Percentiles rank a stretch among this genome's conserved stretches.
phyloP scores from a whole-genome alignment of 2,329 filamentous ascomycete genomes.

The Aspergillus spinulosporus region DNA sequence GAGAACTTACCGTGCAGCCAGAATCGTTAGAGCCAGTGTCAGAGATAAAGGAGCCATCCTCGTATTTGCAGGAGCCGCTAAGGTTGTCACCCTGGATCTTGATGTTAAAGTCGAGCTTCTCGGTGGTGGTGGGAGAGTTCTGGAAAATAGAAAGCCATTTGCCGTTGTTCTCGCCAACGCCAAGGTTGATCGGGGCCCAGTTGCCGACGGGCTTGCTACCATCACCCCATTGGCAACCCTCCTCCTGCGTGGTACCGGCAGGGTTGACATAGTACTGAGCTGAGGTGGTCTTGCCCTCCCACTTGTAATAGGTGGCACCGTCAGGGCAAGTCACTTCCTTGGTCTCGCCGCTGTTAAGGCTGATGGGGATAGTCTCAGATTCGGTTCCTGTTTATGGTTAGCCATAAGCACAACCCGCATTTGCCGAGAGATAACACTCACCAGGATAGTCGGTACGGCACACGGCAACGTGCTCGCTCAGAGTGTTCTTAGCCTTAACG shows the following conservation, averaged over 20 bases:
- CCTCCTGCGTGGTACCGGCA: constrained; percentile 62
- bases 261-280: constrained; percentile 98
- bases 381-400: constrained; percentile 60
- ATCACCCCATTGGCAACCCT: constrained; percentile 76
- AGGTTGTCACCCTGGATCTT: constrained; percentile 68
- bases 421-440: constrained; percentile 31
- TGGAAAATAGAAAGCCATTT: constrained; percentile 84
- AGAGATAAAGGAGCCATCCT: constrained; percentile 62
- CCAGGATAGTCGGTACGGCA: constrained; percentile 98
- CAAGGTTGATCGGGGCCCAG: constrained; percentile 83
- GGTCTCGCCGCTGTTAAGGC: constrained; percentile 59
- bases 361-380: constrained; percentile 77
- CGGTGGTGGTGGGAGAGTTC: constrained; percentile 73
- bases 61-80: constrained; percentile 63
- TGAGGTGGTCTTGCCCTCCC: constrained; percentile 72
- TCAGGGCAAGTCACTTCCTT: constrained; percentile 73
- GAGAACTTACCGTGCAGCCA: constrained; percentile 75
- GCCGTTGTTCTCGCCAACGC: constrained; percentile 70
- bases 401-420: constrained; percentile 1
- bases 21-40: constrained; percentile 50
- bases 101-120: constrained; percentile 74
- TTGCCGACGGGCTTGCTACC: constrained; percentile 67
- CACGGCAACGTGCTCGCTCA: constrained; percentile 66
- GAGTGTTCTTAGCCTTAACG: constrained; percentile 73
- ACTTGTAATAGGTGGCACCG: constrained; percentile 71